Percentiles rank a stretch among this genome's conserved stretches.
These are phyloP conservation scores for Calocybe gambosa DNA, from an alignment of 1,284 basidiomycete genomes.

Conservation along the genomic window DNA sequence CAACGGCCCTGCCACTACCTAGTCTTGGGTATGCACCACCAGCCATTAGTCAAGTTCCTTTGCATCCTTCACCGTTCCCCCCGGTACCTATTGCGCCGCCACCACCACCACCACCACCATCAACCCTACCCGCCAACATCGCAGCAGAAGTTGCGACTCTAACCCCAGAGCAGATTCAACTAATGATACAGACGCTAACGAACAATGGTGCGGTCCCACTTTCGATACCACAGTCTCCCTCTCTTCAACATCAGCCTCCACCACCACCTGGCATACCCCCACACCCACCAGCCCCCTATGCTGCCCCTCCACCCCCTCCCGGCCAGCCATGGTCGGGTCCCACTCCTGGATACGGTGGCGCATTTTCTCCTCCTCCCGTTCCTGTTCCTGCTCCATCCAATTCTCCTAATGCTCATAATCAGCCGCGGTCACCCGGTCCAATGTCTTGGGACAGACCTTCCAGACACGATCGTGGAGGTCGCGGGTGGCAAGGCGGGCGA, in stretches of 20 bases:
- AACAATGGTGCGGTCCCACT: constrained; percentile 15
- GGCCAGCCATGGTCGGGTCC: constrained; percentile 15
- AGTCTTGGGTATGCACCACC: constrained; percentile 15
- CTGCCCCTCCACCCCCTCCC: constrained; percentile 15
- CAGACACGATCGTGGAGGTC: constrained; percentile 18
- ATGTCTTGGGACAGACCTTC: constrained; percentile 17
- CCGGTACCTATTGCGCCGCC: constrained; percentile 5
- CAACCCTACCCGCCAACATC: constrained; percentile 13
- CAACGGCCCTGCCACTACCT: constrained; percentile 22
- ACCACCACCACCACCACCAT: constrained; percentile 9
- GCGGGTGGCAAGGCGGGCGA: constrained; percentile 20
- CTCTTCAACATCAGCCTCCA: constrained; percentile 2
- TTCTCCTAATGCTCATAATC: constrained; percentile 8
- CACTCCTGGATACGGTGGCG: constrained; percentile 16
- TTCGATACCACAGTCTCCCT: constrained; percentile 12
- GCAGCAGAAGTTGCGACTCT: constrained; percentile 20
- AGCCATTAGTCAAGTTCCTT: constrained; percentile 13
- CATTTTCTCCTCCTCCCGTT: constrained; percentile 18
- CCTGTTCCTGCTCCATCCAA: constrained; percentile 10
- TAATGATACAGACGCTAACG: constrained; percentile 21
- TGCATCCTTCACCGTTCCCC: constrained; percentile 9
- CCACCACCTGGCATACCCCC: constrained; percentile 16
- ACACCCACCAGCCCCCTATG: constrained; percentile 14
- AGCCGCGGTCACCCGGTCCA: constrained; percentile 12
- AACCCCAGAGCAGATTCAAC: constrained; percentile 21